Evolutionary conservation across 129 eudicot genomes (phyloP), one percentile per base, ranked within the genome.

Genomic region (Saussurea involucrata): DNA sequence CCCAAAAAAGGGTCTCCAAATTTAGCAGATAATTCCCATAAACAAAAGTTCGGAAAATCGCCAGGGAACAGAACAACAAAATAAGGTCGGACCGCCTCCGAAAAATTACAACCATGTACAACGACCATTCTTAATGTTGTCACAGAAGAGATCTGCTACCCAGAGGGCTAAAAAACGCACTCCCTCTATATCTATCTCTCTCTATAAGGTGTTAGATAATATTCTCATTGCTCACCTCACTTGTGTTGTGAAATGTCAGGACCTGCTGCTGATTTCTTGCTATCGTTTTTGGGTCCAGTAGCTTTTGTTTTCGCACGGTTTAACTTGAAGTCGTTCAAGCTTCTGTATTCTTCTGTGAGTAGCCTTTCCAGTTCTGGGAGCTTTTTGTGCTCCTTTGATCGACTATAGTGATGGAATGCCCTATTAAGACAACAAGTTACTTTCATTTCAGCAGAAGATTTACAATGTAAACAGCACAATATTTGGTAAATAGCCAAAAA

Each of bases 321-420:
- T 85, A 40, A 69, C 63, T 37, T 80, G n/a, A 94, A 94, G 84
- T 94, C 98, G 20, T 91, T 82, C 87, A 94, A 76, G 78, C 90
- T 91, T 27, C 83, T 82, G 75, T 71, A 94, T 18, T 91, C 96
- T 81, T 91, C 97, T 68, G 73, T 83, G 4, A 94, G 92, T 76
- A 94, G 80, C 76, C 87, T 87, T 36, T 91, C 98, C 85, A 94
- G 72, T 63, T 89, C 96, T 1, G 92, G 90, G 53, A 76, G 88
- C 76, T 87, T 89, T 40, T 80, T 87, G 21, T 84, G 88, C 32
- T 82, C 89, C 27, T 75, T 88, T 27, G 82, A 69, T 57, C 58
- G 83, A 8, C 92, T 87, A 66, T 84, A 94, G 81, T 94, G 97
- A 82, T 94, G 98, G 72, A 94, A 94, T 40, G 97, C 97, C 98